phyloP scores from a whole-genome alignment of 352 stramenopile species.

The Globisporangium uncinulatum region DNA sequence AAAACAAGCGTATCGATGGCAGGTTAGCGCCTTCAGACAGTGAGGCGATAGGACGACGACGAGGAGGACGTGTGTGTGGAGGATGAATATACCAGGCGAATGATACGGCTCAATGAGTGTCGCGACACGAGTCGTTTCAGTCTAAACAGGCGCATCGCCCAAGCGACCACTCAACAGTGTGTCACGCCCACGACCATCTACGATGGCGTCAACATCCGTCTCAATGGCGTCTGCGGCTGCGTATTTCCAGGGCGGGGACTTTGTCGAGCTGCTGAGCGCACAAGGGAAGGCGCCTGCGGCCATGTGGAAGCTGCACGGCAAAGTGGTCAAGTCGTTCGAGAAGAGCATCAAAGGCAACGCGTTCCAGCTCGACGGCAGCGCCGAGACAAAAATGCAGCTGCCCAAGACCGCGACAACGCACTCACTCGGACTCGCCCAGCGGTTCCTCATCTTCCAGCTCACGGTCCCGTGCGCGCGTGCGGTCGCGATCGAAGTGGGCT shows the following conservation, averaged over 20 bases:
- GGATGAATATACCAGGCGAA: too few relatives aligned
- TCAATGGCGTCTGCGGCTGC: background rate
- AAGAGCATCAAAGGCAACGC: conserved; percentile 74
- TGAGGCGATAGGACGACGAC: background rate
- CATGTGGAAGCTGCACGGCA: conserved; percentile 68
- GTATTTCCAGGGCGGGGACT: conserved; percentile 80
- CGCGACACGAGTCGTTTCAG: too few relatives aligned
- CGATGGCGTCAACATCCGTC: background rate
- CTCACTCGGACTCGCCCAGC: conserved; percentile 57
- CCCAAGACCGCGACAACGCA: conserved; percentile 42
- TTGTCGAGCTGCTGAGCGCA: conserved; percentile 74
- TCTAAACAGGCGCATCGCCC: background rate
- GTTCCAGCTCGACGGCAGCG: conserved; percentile 67
- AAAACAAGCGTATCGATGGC: background rate
- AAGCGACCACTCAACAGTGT: background rate
- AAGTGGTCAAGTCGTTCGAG: conserved; percentile 77
- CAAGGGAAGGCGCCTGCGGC: conserved; percentile 67
- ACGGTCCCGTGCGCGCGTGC: conserved; percentile 51
- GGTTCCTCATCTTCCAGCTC: conserved; percentile 70
- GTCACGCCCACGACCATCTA: background rate
- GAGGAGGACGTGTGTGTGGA: too few relatives aligned
- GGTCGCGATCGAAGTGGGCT: conserved; percentile 77
- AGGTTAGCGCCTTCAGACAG: background rate
- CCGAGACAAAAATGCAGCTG: conserved; percentile 79
- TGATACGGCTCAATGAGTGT: too few relatives aligned